A percentile compares a stretch with the other conserved stretches of the same genome.
Conservation (phyloP, 345 rosid species). For the Raphanus raphanistrum region DNA sequence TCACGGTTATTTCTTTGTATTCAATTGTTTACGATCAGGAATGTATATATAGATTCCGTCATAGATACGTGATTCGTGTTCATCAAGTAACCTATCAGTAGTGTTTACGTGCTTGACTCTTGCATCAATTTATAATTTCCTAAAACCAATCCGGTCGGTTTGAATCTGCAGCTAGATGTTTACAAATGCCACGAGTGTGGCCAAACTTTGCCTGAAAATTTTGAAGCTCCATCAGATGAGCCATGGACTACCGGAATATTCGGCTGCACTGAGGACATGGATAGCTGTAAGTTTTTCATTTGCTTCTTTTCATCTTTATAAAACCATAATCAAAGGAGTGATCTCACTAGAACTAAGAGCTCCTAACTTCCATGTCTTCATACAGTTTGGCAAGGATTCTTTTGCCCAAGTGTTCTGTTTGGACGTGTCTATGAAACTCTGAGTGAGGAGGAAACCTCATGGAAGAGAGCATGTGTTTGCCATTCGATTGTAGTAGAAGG, state of each 20-base stretch:
- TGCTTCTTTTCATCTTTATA: background rate
- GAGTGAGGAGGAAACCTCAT: constrained; percentile 81
- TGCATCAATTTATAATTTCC: background rate
- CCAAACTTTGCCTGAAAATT: constrained; percentile 81
- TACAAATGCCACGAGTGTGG: constrained; percentile 93
- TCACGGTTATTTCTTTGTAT: background rate
- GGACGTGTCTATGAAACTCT: constrained; percentile 80
- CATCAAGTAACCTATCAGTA: background rate
- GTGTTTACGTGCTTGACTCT: background rate
- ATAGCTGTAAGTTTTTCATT: constrained; percentile 57
- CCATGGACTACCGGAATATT: constrained; percentile 96
- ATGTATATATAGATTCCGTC: background rate
- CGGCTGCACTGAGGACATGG: constrained; percentile 78
- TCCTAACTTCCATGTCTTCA: background rate
- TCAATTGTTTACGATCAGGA: background rate
- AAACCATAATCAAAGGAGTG: background rate
- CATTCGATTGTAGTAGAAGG: constrained; percentile 90
- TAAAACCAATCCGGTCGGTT: background rate
- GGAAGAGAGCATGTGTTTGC: constrained; percentile 83
- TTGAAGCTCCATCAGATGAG: constrained; percentile 79
- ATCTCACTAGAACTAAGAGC: background rate
- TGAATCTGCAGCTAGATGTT: constrained; percentile 52
- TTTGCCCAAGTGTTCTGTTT: constrained; percentile 91
- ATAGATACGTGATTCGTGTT: background rate
- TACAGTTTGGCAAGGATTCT: constrained; percentile 80